These are phyloP conservation scores for Petunia axillaris DNA, from an alignment of 257 asterid genomes.

Conservation along the genomic window DNA sequence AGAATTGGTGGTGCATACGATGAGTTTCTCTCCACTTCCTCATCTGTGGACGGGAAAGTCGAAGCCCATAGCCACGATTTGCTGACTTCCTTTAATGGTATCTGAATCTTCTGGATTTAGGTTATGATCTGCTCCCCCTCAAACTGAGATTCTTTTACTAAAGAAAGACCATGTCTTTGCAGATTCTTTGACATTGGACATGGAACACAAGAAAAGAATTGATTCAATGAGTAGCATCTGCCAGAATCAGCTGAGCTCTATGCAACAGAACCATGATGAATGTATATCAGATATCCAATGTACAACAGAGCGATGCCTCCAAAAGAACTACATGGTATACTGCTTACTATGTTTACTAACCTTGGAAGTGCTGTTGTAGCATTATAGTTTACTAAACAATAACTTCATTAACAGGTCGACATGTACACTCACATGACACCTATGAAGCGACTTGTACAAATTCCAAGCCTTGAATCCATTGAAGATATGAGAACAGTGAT, in stretches of 20 bases:
- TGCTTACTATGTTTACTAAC: neutral
- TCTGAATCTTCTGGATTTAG: neutral
- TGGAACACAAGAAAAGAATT: conserved; percentile 51
- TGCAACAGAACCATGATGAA: conserved; percentile 46
- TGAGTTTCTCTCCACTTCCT: conserved; percentile 52
- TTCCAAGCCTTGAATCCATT: conserved; percentile 62
- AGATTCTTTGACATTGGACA: conserved; percentile 65
- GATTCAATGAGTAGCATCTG: conserved; percentile 38
- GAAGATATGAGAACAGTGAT: conserved; percentile 65
- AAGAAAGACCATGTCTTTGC: conserved; percentile 30
- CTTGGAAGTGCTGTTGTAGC: neutral
- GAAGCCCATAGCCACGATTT: conserved; percentile 41
- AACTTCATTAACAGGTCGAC: conserved; percentile 55
- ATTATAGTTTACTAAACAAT: conserved; percentile 14
- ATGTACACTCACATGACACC: conserved; percentile 55
- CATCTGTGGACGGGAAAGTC: conserved; percentile 45
- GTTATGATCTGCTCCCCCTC: neutral
- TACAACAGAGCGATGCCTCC: conserved; percentile 62
- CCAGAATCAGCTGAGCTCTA: conserved; percentile 51
- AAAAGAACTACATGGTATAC: conserved; percentile 63
- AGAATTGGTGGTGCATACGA: conserved; percentile 50
- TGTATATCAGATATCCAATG: conserved; percentile 52
- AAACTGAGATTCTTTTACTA: conserved; percentile 11
- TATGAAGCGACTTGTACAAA: conserved; percentile 47
- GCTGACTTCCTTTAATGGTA: conserved; percentile 56